Evolutionary conservation across 805 yeast species (phyloP).

Genomic region (Yarrowia sp.): DNA sequence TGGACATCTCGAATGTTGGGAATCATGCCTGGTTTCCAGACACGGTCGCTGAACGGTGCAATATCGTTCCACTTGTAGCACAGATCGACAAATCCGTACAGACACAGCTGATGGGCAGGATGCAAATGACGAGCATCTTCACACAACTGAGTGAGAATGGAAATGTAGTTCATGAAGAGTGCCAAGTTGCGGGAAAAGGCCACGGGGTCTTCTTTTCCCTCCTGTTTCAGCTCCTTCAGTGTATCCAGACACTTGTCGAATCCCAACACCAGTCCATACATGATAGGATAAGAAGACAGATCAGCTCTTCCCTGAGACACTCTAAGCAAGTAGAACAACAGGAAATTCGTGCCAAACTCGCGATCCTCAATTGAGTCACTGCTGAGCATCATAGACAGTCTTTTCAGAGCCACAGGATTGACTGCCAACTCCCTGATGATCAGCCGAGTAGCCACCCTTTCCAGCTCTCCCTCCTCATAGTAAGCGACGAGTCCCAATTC

Average conservation of each 20-base stretch:
- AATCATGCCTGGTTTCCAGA: slow-evolving; percentile 19
- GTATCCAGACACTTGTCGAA: slow-evolving; percentile 18
- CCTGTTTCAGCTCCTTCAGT: neutral
- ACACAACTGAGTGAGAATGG: slow-evolving; percentile 20
- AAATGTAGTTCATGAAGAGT: slow-evolving; percentile 8
- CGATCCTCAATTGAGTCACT: slow-evolving; percentile 6
- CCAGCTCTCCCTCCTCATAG: slow-evolving; percentile 28
- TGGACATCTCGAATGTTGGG: slow-evolving; percentile 30
- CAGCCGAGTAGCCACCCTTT: slow-evolving; percentile 11
- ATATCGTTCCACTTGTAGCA: slow-evolving; percentile 22
- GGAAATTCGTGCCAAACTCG: slow-evolving; percentile 8
- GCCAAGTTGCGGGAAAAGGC: slow-evolving; percentile 3
- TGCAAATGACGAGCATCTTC: slow-evolving; percentile 12
- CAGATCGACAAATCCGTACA: slow-evolving; percentile 24
- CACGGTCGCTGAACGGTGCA: slow-evolving; percentile 9
- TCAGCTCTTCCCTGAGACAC: slow-evolving; percentile 21
- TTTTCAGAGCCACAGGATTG: slow-evolving; percentile 12
- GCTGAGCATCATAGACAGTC: slow-evolving; percentile 20
- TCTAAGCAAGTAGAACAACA: slow-evolving; percentile 16
- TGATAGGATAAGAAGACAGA: slow-evolving; percentile 9
- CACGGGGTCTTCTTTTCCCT: neutral
- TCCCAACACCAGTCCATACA: slow-evolving; percentile 25
- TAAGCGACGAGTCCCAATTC: slow-evolving; percentile 22
- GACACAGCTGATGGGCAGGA: slow-evolving; percentile 34
- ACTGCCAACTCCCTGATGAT: slow-evolving; percentile 23